phyloP scores from a whole-genome alignment of 495 filamentous ascomycete genomes.

The Sordaria brevicollis region DNA sequence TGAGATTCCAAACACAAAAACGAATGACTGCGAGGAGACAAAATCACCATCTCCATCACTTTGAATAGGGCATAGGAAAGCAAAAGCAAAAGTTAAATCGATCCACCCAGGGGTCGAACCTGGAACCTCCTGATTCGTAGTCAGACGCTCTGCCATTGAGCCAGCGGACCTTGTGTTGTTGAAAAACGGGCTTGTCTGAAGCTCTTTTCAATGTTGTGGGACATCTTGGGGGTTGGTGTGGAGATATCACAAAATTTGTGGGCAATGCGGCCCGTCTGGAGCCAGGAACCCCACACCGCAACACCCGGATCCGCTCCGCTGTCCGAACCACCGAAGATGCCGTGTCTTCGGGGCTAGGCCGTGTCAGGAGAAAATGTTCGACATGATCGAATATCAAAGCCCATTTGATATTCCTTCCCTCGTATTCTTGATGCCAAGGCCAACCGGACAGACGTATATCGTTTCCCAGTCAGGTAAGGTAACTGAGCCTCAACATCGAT shows the following conservation, averaged over 20 bases:
- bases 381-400: background rate
- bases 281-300: background rate
- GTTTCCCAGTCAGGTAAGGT: background rate
- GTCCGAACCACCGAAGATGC: background rate
- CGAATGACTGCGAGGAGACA: background rate
- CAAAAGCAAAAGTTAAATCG: background rate
- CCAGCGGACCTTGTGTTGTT: background rate
- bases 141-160: background rate
- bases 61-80: background rate
- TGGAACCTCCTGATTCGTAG: background rate
- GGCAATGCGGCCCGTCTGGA: background rate
- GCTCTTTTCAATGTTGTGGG: background rate
- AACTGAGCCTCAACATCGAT: background rate
- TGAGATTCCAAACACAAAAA: background rate
- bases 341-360: background rate
- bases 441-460: background rate
- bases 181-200: background rate
- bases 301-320: background rate
- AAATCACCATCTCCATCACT: background rate
- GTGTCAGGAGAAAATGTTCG: background rate
- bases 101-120: background rate
- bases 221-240: background rate
- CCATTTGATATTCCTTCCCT: background rate
- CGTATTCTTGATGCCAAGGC: background rate
- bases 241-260: background rate